phyloP scores from a whole-genome alignment of 257 asterid genomes.

The Cordia subcordata region DNA sequence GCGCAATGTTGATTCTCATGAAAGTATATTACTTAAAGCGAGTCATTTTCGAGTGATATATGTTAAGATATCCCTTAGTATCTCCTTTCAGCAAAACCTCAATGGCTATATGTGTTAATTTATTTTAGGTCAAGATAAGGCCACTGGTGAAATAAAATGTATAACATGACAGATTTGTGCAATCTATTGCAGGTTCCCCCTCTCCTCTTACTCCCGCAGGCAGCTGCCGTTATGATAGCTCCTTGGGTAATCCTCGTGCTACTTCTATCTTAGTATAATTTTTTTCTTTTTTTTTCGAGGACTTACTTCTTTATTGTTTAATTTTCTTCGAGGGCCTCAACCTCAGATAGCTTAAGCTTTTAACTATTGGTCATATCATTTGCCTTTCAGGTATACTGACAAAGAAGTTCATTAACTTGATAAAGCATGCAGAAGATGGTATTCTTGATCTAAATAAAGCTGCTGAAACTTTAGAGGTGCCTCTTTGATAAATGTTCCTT shows the following conservation, averaged over 20 bases:
- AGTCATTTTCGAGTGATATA: no score
- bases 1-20: no score
- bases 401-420: conserved; percentile 42
- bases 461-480: conserved; percentile 60
- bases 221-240: conserved; percentile 91
- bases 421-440: conserved; percentile 68
- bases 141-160: not conserved
- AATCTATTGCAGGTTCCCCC: conserved; percentile 59
- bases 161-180: conserved; percentile 6
- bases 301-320: not conserved
- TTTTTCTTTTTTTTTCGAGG: not conserved
- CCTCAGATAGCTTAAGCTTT: not conserved
- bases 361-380: not conserved
- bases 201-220: conserved; percentile 90
- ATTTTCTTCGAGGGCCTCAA: not conserved
- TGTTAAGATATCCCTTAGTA: not conserved
- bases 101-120: no score
- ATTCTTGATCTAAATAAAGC: conserved; percentile 89
- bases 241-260: conserved; percentile 51
- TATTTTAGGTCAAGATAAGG: not conserved
- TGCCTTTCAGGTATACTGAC: conserved; percentile 42
- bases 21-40: no score
- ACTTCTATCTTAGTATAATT: not conserved
- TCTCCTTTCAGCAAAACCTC: not conserved
- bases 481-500: not conserved